Evolutionary conservation across 2,329 filamentous ascomycete species (phyloP).

Genomic region (Fusarium falciforme): DNA sequence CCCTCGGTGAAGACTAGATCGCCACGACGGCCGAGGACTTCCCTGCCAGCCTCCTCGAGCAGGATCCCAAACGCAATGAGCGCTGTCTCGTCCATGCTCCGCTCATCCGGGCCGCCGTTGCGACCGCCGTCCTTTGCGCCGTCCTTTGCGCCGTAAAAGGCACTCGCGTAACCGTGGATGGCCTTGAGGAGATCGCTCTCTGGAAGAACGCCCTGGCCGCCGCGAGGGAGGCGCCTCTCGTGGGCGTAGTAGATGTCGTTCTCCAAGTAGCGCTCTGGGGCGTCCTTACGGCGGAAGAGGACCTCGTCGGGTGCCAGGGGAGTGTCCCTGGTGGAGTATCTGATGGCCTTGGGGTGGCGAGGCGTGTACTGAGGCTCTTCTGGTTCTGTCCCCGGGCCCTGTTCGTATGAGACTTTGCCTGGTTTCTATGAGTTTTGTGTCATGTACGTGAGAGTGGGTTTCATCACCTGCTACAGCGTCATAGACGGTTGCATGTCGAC

Average conservation of each 20-base stretch:
- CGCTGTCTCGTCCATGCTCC: constrained; percentile 82
- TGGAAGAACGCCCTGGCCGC: constrained; percentile 65
- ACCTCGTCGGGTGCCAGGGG: constrained; percentile 75
- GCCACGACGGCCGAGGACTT: constrained; percentile 71
- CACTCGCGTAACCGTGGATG: constrained; percentile 74
- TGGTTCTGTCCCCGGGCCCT: constrained; percentile 36
- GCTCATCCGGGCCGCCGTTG: constrained; percentile 48
- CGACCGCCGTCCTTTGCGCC: constrained; percentile 46
- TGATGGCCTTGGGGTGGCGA: constrained; percentile 33
- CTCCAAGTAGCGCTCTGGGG: constrained; percentile 76
- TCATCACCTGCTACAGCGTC: constrained; percentile 76
- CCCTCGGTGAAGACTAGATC: constrained; percentile 79
- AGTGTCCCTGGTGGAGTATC: constrained; percentile 42
- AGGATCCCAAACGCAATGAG: constrained; percentile 80
- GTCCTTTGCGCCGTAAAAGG: constrained; percentile 67
- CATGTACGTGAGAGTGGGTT: not conserved
- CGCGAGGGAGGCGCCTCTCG: constrained; percentile 62
- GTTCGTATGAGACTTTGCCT: constrained; percentile 47
- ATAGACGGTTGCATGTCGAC: constrained; percentile 68
- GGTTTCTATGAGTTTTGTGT: constrained; percentile 41
- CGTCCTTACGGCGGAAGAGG: constrained; percentile 73
- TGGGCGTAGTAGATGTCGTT: constrained; percentile 78
- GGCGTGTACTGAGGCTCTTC: constrained; percentile 29
- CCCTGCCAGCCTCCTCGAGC: constrained; percentile 75
- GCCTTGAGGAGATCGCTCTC: constrained; percentile 76